These are phyloP conservation scores for Prototheca wickerhamii DNA, from an alignment of 163 green algal genomes.

Conservation along the genomic window DNA sequence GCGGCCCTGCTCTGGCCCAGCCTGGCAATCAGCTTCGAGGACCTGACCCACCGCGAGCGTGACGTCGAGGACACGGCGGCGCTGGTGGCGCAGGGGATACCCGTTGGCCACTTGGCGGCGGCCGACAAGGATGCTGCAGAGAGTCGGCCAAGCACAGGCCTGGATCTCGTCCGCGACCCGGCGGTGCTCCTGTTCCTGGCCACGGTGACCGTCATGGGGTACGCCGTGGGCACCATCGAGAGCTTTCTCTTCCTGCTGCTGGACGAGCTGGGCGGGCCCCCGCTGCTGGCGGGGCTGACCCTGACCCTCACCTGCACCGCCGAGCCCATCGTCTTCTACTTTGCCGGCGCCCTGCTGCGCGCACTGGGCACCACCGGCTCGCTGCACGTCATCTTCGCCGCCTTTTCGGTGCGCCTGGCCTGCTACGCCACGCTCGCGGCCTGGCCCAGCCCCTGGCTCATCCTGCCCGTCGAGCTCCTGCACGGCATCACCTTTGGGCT, in stretches of 20 bases:
- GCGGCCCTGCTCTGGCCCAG: not conserved
- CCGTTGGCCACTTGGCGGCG: not conserved
- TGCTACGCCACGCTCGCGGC: slow-evolving; percentile 19
- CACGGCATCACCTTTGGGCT: slow-evolving; percentile 41
- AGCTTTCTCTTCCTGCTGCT: slow-evolving; percentile 36
- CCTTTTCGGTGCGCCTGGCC: slow-evolving; percentile 29
- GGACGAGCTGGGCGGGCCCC: slow-evolving; percentile 26
- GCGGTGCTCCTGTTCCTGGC: slow-evolving; percentile 21
- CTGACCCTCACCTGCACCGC: slow-evolving; percentile 29
- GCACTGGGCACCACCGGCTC: slow-evolving; percentile 18
- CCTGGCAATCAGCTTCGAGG: not conserved
- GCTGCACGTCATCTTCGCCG: slow-evolving; percentile 28
- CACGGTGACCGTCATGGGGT: slow-evolving; percentile 17
- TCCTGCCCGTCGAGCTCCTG: slow-evolving; percentile 36
- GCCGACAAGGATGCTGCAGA: not conserved
- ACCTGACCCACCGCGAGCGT: too few species aligned
- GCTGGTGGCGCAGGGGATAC: not conserved
- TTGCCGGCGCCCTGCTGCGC: slow-evolving; percentile 8
- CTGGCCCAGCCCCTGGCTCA: slow-evolving; percentile 20
- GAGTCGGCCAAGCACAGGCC: slow-evolving; percentile 8
- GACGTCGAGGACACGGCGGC: not conserved
- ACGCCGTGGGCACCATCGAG: slow-evolving; percentile 33
- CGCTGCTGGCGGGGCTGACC: slow-evolving; percentile 28
- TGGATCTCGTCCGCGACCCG: slow-evolving; percentile 4
- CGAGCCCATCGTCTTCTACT: slow-evolving; percentile 34